Percentiles rank a stretch among this genome's conserved stretches.
Conservation (phyloP, 2,329 filamentous ascomycete genomes). For the Botrytis squamosa region DNA sequence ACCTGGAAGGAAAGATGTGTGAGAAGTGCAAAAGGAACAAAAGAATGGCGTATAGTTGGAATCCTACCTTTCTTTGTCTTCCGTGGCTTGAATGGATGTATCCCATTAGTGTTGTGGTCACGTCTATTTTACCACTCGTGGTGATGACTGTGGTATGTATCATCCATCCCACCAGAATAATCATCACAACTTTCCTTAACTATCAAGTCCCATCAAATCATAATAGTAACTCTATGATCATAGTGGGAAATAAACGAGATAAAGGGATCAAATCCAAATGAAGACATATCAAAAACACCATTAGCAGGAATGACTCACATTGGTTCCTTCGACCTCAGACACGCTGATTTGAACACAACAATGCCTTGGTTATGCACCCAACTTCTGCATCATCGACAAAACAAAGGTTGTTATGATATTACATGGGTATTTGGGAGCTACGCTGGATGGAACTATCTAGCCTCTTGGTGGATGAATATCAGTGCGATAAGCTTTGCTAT, state of each 20-base stretch:
- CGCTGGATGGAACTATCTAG: not conserved
- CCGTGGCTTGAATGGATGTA: not conserved
- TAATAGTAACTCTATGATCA: not conserved
- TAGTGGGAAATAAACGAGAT: not conserved
- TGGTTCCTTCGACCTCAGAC: not conserved
- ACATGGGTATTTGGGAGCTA: not conserved
- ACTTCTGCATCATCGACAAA: not conserved
- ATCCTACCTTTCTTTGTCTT: too few species aligned
- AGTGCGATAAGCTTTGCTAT: fast-evolving
- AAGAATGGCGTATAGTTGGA: not conserved
- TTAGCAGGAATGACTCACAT: not conserved
- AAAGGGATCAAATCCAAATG: not conserved
- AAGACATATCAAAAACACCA: not conserved
- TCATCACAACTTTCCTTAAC: not conserved
- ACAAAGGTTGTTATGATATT: not conserved
- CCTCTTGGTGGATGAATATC: not conserved
- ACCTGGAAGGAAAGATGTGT: not conserved
- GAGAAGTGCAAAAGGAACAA: not conserved
- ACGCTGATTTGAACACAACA: not conserved
- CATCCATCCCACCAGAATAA: not conserved
- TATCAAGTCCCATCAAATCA: not conserved
- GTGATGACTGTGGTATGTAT: not conserved
- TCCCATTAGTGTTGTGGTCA: not conserved
- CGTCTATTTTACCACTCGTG: not conserved
- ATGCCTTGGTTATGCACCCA: not conserved